phyloP scores from a whole-genome alignment of 2,329 filamentous ascomycete genomes.

The Pseudopyricularia cyperi region DNA sequence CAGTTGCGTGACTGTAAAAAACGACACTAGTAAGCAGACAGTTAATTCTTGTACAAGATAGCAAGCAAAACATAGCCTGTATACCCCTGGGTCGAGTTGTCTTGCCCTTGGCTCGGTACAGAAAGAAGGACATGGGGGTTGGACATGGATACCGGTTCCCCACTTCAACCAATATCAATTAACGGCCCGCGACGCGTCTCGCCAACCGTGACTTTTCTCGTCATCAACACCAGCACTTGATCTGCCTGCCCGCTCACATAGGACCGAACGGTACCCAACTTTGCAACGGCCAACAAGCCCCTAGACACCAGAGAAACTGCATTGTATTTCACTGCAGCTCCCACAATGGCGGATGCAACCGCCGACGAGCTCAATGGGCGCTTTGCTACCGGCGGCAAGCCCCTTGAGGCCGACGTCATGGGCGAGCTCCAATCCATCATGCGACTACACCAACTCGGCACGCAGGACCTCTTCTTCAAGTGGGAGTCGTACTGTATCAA shows the following conservation, averaged over 20 bases:
- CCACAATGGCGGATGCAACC: constrained; percentile 24
- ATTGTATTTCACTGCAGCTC: not conserved
- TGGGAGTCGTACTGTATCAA: constrained; percentile 98
- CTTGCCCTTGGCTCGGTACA: too few species aligned
- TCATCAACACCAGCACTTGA: not conserved
- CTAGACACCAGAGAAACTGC: not conserved
- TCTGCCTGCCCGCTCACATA: not conserved
- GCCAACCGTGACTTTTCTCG: not conserved
- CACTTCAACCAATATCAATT: not conserved
- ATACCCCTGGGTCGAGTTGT: too few species aligned
- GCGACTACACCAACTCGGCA: constrained; percentile 65
- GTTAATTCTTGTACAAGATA: not conserved
- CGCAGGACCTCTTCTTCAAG: constrained; percentile 91
- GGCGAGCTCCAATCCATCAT: constrained; percentile 76
- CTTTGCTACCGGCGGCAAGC: constrained; percentile 42
- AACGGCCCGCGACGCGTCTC: not conserved
- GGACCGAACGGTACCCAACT: too few species aligned
- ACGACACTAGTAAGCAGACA: not conserved
- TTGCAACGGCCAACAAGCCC: not conserved
- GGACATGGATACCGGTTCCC: not conserved
- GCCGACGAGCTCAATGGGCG: constrained; percentile 28
- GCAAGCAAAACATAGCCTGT: not conserved
- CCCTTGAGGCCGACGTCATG: constrained; percentile 65
- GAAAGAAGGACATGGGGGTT: not conserved
- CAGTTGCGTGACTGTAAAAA: not conserved